Percentiles rank a stretch among this genome's conserved stretches.
Evolutionary conservation across 805 yeast species (phyloP).

Genomic region (Wickerhamiella kazuoi): DNA sequence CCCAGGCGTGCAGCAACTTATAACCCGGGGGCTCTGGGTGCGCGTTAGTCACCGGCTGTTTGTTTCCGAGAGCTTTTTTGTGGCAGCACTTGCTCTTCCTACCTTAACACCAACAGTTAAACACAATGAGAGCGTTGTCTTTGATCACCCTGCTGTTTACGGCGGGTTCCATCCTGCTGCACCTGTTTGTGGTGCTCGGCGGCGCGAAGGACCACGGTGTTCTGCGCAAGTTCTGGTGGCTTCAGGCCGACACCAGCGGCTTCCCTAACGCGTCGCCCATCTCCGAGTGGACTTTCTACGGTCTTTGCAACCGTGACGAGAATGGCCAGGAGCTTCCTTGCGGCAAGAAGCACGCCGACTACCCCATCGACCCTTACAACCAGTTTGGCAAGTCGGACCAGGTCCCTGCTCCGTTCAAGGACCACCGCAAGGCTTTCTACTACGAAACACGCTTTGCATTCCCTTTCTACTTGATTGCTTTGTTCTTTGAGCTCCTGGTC

Average conservation of each 20-base stretch:
- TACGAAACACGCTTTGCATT: conserved; percentile 52
- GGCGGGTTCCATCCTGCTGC: conserved; percentile 31
- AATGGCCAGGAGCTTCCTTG: conserved; percentile 35
- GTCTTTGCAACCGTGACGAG: conserved; percentile 32
- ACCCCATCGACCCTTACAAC: conserved; percentile 64
- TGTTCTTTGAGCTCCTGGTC: conserved; percentile 35
- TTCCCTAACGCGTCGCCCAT: conserved; percentile 27
- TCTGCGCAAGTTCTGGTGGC: conserved; percentile 56
- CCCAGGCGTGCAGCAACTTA: not conserved
- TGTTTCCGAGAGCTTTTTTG: not conserved
- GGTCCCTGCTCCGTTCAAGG: conserved; percentile 37
- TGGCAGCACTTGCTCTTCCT: not conserved
- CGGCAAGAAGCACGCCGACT: conserved; percentile 46
- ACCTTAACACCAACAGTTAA: not conserved
- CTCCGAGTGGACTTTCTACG: conserved; percentile 74
- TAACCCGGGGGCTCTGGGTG: not conserved
- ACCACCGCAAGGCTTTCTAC: conserved; percentile 36
- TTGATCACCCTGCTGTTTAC: conserved; percentile 21
- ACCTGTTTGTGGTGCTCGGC: conserved; percentile 47
- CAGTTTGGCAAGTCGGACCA: conserved; percentile 41
- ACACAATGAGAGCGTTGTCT: conserved; percentile 8
- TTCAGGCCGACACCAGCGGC: conserved; percentile 51
- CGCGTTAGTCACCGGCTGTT: not conserved
- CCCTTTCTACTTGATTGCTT: conserved; percentile 43
- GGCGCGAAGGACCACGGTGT: conserved; percentile 41